phyloP scores from a whole-genome alignment of 257 asterid species.

The Leonotis leonurus region DNA sequence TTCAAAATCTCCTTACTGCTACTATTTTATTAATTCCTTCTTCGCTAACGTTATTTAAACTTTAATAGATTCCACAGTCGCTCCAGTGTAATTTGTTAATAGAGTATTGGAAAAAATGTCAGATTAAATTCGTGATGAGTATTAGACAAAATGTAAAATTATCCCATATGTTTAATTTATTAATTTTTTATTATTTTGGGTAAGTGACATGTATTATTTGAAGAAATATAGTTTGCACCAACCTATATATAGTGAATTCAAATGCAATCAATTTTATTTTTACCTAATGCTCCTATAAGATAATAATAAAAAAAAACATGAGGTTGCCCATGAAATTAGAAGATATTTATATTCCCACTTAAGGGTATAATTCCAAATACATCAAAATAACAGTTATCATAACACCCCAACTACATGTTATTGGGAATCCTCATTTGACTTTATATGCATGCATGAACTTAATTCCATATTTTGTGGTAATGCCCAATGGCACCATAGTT shows the following conservation, averaged over 20 bases:
- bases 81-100: too few relatives aligned
- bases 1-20: background rate
- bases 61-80: background rate
- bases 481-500: slow-evolving; percentile 10
- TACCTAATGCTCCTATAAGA: background rate
- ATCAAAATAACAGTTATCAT: too few relatives aligned
- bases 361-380: background rate
- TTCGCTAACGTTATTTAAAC: background rate
- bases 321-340: background rate
- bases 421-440: slow-evolving; percentile 27
- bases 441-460: slow-evolving; percentile 7
- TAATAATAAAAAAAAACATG: background rate
- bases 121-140: too few relatives aligned
- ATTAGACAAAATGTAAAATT: too few relatives aligned
- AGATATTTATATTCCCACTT: background rate
- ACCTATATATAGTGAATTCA: background rate
- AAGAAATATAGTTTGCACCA: background rate
- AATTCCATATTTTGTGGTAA: slow-evolving; percentile 11
- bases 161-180: too few relatives aligned
- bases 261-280: background rate
- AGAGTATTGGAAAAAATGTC: too few relatives aligned
- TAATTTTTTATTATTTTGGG: too few relatives aligned
- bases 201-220: too few relatives aligned
- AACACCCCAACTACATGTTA: too few relatives aligned
- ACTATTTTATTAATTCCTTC: background rate